Percentiles rank a stretch among this genome's conserved stretches.
Conservation (phyloP, 2,329 filamentous ascomycete genomes). For the Cordyceps cicadae region DNA sequence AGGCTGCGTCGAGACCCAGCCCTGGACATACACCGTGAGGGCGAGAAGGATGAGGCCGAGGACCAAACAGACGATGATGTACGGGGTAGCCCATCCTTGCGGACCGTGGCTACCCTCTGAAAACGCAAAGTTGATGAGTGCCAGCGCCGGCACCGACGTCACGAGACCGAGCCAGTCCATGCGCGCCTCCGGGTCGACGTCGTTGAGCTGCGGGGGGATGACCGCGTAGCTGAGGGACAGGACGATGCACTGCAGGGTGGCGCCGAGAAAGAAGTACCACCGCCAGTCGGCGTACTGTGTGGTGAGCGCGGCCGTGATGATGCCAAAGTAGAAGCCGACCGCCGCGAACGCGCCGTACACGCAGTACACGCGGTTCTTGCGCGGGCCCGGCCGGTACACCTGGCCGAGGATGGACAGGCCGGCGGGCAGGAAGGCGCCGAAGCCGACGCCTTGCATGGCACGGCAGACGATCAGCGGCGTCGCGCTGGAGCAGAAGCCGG, state of each 20-base stretch:
- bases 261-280: constrained; percentile 64
- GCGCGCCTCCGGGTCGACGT: constrained; percentile 16
- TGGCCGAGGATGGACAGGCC: constrained; percentile 62
- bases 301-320: constrained; percentile 56
- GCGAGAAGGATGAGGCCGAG: constrained; percentile 46
- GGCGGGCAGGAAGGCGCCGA: constrained; percentile 60
- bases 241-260: constrained; percentile 35
- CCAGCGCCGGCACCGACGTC: constrained; percentile 47
- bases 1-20: constrained; percentile 50
- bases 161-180: constrained; percentile 57
- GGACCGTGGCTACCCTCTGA: constrained; percentile 57
- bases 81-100: constrained; percentile 54
- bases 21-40: constrained; percentile 53
- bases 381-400: constrained; percentile 59
- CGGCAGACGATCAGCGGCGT: constrained; percentile 60
- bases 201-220: constrained; percentile 27
- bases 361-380: constrained; percentile 60
- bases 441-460: constrained; percentile 59
- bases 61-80: constrained; percentile 53
- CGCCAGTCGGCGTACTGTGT: constrained; percentile 54
- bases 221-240: constrained; percentile 35
- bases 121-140: constrained; percentile 59
- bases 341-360: constrained; percentile 51
- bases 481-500: constrained; percentile 54
- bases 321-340: constrained; percentile 54